These are phyloP conservation scores for Chlamydomonas incerta DNA, from an alignment of 139 green algal species.

Conservation along the genomic window DNA sequence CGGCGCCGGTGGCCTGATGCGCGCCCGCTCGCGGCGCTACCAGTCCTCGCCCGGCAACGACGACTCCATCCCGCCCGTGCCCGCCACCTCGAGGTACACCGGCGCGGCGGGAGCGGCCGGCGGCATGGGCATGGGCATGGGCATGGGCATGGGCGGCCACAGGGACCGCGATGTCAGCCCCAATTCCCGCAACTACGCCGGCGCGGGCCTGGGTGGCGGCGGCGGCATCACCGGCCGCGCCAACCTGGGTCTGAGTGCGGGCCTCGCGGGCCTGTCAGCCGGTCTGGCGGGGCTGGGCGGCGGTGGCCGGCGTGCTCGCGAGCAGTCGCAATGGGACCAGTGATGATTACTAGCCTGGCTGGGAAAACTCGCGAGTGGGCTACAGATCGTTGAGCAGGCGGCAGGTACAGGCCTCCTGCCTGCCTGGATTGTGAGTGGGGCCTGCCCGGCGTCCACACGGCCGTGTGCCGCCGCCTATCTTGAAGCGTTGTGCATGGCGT, in stretches of 20 bases:
- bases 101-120: background rate
- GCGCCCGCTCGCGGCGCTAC: background rate
- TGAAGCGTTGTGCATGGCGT: no score
- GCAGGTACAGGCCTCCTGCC: no score
- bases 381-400: no score
- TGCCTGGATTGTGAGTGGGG: no score
- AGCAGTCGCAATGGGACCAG: no score
- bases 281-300: conserved; percentile 5
- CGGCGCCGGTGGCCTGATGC: background rate
- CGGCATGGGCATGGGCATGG: background rate
- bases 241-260: background rate
- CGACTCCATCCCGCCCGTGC: background rate
- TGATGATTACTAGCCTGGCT: no score
- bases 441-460: no score
- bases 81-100: background rate
- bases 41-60: background rate
- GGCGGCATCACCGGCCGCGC: background rate
- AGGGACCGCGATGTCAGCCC: background rate
- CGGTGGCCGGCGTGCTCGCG: background rate
- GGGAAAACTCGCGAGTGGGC: no score
- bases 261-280: background rate
- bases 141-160: background rate
- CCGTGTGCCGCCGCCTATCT: no score
- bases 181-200: background rate
- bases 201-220: background rate